These are phyloP conservation scores for Cardamine resedifolia DNA, from an alignment of 345 rosid genomes.

Conservation along the genomic window DNA sequence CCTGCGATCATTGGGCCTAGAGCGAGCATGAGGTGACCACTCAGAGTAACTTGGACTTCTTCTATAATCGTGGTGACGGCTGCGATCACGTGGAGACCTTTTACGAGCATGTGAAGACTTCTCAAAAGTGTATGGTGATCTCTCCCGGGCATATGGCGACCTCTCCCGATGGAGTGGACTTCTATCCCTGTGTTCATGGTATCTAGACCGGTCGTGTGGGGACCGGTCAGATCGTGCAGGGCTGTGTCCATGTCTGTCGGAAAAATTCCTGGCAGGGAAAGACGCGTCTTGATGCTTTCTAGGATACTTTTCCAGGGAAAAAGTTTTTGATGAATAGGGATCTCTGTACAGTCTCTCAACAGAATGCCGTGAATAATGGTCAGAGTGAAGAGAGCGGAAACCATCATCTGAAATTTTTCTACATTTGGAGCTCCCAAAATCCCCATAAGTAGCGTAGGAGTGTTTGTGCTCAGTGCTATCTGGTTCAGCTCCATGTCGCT, in stretches of 20 bases:
- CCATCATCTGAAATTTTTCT: conserved; percentile 77
- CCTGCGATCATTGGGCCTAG: conserved; percentile 57
- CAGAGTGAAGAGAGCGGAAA: conserved; percentile 55
- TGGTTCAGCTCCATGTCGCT: conserved; percentile 72
- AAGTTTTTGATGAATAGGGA: conserved; percentile 61
- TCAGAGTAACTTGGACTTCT: conserved; percentile 75
- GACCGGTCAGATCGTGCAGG: conserved; percentile 73
- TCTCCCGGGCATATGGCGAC: conserved; percentile 47
- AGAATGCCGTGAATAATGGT: conserved; percentile 65
- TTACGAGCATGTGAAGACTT: conserved; percentile 55
- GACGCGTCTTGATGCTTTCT: conserved; percentile 75
- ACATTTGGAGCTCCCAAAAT: conserved; percentile 64
- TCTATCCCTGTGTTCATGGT: conserved; percentile 63
- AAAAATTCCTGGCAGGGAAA: conserved; percentile 60
- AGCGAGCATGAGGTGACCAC: conserved; percentile 60
- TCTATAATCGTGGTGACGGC: conserved; percentile 67
- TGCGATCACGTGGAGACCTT: conserved; percentile 75
- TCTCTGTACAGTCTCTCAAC: conserved; percentile 59
- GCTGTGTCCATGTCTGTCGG: conserved; percentile 78
- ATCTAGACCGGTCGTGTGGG: conserved; percentile 66
- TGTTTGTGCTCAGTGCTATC: conserved; percentile 69
- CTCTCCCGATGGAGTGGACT: conserved; percentile 65
- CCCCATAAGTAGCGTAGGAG: conserved; percentile 54
- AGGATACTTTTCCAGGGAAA: conserved; percentile 63
- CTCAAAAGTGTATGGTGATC: conserved; percentile 51